Percentiles rank a stretch among this genome's conserved stretches.
phyloP scores from a whole-genome alignment of 192 early-diverging fungal species.

The Coemansia sp. region DNA sequence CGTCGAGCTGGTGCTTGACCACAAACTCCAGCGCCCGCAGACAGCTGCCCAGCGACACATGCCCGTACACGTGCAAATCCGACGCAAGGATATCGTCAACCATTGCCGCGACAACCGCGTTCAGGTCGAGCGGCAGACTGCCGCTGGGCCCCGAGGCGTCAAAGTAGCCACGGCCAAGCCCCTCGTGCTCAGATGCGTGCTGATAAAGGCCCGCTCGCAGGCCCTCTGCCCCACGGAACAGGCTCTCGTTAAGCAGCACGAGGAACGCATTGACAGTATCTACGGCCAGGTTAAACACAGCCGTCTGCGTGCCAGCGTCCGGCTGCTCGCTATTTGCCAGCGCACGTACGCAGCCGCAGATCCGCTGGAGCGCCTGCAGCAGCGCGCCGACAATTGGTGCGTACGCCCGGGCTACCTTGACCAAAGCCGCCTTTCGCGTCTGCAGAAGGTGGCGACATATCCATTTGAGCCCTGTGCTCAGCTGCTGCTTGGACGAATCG shows the following conservation, averaged over 20 bases:
- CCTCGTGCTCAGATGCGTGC: not conserved
- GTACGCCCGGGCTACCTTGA: constrained; percentile 14
- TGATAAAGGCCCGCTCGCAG: constrained; percentile 1
- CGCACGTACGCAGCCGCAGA: constrained; percentile 14
- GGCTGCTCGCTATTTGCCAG: not conserved
- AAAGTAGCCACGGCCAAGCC: constrained; percentile 19
- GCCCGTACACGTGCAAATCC: not conserved
- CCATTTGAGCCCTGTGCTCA: constrained; percentile 34
- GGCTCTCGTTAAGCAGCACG: constrained; percentile 7
- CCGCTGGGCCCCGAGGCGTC: not conserved
- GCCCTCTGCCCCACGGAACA: not conserved
- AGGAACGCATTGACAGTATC: constrained; percentile 26
- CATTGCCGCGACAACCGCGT: constrained; percentile 13
- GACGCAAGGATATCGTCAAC: constrained; percentile 23
- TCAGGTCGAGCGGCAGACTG: not conserved
- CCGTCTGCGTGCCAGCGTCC: not conserved
- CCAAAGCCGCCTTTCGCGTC: constrained; percentile 11
- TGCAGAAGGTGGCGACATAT: constrained; percentile 19
- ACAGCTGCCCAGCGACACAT: constrained; percentile 15
- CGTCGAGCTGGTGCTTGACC: constrained; percentile 34
- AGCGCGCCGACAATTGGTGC: constrained; percentile 10
- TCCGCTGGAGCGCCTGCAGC: constrained; percentile 19
- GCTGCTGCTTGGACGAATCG: constrained; percentile 29
- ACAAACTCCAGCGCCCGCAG: constrained; percentile 35
- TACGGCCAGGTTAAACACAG: constrained; percentile 29